A percentile compares a stretch with the other conserved stretches of the same genome.
phyloP scores from a whole-genome alignment of 257 asterid genomes.

The Solanum etuberosum region DNA sequence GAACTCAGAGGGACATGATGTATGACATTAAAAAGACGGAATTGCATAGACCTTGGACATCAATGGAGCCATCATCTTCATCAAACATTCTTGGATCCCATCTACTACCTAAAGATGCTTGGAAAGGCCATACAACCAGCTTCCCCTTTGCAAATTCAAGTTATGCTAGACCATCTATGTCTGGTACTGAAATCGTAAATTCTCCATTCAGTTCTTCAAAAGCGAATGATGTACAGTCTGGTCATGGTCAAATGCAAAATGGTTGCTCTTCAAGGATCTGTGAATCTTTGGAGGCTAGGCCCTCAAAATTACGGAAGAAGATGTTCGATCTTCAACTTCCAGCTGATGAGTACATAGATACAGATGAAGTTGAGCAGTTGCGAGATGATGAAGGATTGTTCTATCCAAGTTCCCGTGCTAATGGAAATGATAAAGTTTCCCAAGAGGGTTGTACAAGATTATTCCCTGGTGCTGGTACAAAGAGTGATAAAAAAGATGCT shows the following conservation, averaged over 20 bases:
- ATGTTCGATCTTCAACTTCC: slow-evolving; percentile 89
- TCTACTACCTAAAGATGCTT: slow-evolving; percentile 50
- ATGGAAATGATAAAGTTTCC: slow-evolving; percentile 15
- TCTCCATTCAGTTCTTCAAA: slow-evolving; percentile 70
- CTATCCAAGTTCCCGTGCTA: slow-evolving; percentile 21
- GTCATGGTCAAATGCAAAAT: slow-evolving; percentile 31
- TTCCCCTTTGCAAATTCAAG: slow-evolving; percentile 48
- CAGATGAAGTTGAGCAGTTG: slow-evolving; percentile 43
- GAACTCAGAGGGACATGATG: slow-evolving; percentile 92
- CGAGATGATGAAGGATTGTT: slow-evolving; percentile 17
- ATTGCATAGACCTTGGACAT: slow-evolving; percentile 29
- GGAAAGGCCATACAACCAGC: slow-evolving; percentile 48
- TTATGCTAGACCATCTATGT: slow-evolving; percentile 34
- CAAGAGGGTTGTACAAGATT: slow-evolving; percentile 13
- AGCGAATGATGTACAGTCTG: slow-evolving; percentile 25
- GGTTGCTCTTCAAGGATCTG: slow-evolving; percentile 34
- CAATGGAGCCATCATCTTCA: slow-evolving; percentile 72
- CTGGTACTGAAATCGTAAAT: slow-evolving; percentile 41
- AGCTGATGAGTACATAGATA: slow-evolving; percentile 65
- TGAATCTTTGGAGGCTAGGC: slow-evolving; percentile 54
- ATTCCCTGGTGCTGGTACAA: slow-evolving; percentile 11
- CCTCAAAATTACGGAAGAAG: slow-evolving; percentile 72
- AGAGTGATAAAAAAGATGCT: slow-evolving; percentile 15
- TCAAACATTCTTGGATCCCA: slow-evolving; percentile 61
- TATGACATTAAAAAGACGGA: slow-evolving; percentile 53